Evolutionary conservation across 176 grass and related monocot species (phyloP).

Genomic region (Carex scoparia): DNA sequence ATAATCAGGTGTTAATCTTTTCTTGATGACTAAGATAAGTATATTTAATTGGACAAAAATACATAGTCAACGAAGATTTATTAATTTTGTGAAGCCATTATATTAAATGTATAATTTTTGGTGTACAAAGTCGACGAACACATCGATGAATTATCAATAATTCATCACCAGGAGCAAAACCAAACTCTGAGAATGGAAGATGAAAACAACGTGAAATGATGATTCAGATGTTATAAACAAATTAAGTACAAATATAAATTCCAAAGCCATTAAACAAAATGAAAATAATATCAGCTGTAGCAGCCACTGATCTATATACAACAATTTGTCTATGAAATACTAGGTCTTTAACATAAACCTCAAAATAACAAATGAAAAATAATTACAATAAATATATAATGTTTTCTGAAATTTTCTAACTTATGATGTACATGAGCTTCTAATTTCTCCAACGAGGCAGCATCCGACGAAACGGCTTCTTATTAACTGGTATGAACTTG

Average conservation of each 20-base stretch:
- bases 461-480: conserved; percentile 9
- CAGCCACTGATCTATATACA: not conserved
- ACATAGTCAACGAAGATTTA: not conserved
- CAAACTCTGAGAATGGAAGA: not conserved
- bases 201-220: not conserved
- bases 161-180: not conserved
- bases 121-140: not conserved
- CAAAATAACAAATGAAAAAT: not conserved
- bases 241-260: not conserved
- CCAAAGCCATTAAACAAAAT: not conserved
- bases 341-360: not conserved
- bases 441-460: conserved; percentile 15
- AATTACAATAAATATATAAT: not conserved
- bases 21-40: not conserved
- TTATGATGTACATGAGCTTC: not conserved
- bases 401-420: not conserved
- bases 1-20: not conserved
- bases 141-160: not conserved
- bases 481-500: conserved; percentile 61
- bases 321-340: not conserved
- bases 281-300: not conserved
- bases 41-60: not conserved
- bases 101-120: not conserved
- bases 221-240: not conserved
- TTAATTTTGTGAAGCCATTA: not conserved